Evolutionary conservation across 805 yeast species (phyloP), one percentile per base, ranked within the genome.

Genomic region (Metschnikowia continentalis): DNA sequence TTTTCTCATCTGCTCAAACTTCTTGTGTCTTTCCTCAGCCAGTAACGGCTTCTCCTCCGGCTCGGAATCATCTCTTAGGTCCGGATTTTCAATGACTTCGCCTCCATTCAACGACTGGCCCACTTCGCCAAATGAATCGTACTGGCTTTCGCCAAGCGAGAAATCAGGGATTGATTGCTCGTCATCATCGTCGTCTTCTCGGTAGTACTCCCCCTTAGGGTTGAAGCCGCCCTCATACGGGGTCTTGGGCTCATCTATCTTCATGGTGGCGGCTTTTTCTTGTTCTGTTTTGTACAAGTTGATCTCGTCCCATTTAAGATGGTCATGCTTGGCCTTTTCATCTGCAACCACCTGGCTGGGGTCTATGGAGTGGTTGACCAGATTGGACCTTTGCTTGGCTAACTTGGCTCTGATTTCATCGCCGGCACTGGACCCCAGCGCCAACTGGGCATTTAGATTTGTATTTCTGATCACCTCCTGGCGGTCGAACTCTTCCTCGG

Each of bases 171-270:
- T 68, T 3, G 74, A 76, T 19, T 60, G 70, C 7, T 53, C 60
- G 30, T 64, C 80, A 3, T 78, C 81, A 35, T 84, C 90, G 42
- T 83, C 82, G 60, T 86, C 92, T 5, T 79, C 81, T 47, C 78
- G 76, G 59, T 90, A 89, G 63, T 87, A 86, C 60, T 90, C 96
- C 32, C 88, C 89, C 48, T 79, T 75, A 0, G 94, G 91, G 61
- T 86, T 84, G 26, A 88, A 86, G 0, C 96, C 95, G 10, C 94
- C 95, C 64, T 88, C 95, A 61, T 86, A 91, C 5, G 97, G 97
- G 0, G 97, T 91, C 73, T 91, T 91, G 20, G 97, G 97, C 66
- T 91, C 97, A 62, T 89, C 96, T 41, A 91, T 89, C 60, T 84
- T 83, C 90, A 85, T 84, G 30, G 88, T 84, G 20, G 90, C 80